These are phyloP conservation scores for Poa annua DNA, from an alignment of 176 grass and related monocot species.

Conservation along the genomic window DNA sequence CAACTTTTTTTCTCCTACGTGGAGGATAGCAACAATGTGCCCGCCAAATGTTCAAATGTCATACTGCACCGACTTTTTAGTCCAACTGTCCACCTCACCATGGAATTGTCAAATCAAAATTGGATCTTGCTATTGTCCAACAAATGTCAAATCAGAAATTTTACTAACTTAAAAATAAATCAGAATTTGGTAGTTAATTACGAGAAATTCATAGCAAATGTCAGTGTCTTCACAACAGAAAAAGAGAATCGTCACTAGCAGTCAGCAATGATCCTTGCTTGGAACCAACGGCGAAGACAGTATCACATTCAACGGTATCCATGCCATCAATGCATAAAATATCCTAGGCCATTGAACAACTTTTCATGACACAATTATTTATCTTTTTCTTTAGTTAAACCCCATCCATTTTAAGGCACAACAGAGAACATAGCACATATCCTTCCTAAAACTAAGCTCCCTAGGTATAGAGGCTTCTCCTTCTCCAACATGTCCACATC, in stretches of 20 bases:
- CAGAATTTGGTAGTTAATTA: background rate
- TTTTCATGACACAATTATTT: background rate
- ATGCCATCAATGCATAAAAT: background rate
- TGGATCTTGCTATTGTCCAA: too few species aligned
- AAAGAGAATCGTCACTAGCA: background rate
- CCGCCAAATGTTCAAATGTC: slow-evolving; percentile 36
- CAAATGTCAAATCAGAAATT: too few species aligned
- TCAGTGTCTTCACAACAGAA: background rate
- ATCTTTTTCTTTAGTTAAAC: too few species aligned
- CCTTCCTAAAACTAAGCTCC: too few species aligned
- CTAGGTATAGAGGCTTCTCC: too few species aligned
- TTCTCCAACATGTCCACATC: too few species aligned
- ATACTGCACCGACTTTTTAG: slow-evolving; percentile 39
- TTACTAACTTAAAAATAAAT: too few species aligned
- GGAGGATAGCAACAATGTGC: slow-evolving; percentile 46
- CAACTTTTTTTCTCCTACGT: slow-evolving; percentile 48
- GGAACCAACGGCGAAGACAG: slow-evolving; percentile 29
- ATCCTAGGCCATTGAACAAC: slow-evolving; percentile 22
- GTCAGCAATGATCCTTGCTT: slow-evolving; percentile 20
- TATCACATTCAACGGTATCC: background rate
- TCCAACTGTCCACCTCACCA: slow-evolving; percentile 34
- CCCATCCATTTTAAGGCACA: too few species aligned
- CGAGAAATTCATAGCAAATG: background rate
- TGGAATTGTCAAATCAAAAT: background rate
- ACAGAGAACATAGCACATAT: too few species aligned